Evolutionary conservation across 345 rosid species (phyloP), one percentile per base, ranked within the genome.

Genomic region (Euphorbia tirucalli): DNA sequence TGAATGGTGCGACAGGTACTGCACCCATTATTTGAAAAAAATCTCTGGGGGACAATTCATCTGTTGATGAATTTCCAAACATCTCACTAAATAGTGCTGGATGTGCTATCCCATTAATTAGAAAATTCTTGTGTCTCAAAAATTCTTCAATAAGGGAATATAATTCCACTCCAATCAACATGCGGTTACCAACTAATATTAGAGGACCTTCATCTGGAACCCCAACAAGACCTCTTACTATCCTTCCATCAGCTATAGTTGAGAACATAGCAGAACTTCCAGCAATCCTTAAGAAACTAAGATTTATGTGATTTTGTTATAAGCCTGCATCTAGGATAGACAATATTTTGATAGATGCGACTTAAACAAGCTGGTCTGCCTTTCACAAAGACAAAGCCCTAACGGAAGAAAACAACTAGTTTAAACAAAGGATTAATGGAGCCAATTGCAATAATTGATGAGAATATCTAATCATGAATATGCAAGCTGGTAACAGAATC

Each of bases 141-240:
- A 91, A 86, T 58, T 85, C 83, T 77, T 86, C 93, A 2, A 69
- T 68, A 61, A 93, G 80, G 63, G 87, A 81, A 61, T 44, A 65
- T 25, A 90, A 66, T 66, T 93, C 98, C 8, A 86, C 4, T 39
- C 97, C 97, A 83, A 90, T 39, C 78, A 93, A 61, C 93, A 85
- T 90, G 72, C 91, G 98, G 82, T 88, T 83, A 49, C 98, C 98
- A 74, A 90, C 86, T 35, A 85, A 78, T 46, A 91, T 31, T 24
- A 93, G 93, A 4, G 94, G 98, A 66, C 98, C 98, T 78, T 91
- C 86, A 28, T 71, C 73, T 46, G 96, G 98, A 80, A 93, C 84
- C 55, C 93, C 98, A 0, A 78, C 83, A 66, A 93, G 94, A 19
- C 96, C 94, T 80, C 71, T 85, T 72, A 91, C 93, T 49, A 91